Evolutionary conservation across 2,329 filamentous ascomycete species (phyloP).

Genomic region (Aspergillus ruber): DNA sequence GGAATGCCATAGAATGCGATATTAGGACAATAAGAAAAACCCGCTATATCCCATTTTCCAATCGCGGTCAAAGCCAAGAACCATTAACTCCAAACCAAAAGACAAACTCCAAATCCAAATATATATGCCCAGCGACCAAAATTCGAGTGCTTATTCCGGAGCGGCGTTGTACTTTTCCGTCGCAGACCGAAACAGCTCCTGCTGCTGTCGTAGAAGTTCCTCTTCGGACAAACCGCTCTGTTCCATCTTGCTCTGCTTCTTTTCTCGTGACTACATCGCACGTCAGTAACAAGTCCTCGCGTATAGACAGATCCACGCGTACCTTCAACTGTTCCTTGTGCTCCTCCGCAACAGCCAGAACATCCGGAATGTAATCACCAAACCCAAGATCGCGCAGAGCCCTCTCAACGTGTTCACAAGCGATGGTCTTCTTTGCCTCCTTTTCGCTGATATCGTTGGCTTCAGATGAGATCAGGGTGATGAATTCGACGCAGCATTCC

Average conservation of each 20-base stretch:
- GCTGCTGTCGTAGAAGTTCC: conserved; percentile 79
- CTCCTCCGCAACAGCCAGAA: conserved; percentile 77
- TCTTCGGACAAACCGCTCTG: conserved; percentile 88
- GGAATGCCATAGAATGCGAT: background rate
- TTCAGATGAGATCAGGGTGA: conserved; percentile 95
- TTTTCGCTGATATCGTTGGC: conserved; percentile 99
- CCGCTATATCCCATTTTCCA: background rate
- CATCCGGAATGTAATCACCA: conserved; percentile 80
- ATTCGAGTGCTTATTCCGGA: conserved; percentile 26
- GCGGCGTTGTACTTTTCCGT: conserved; percentile 62
- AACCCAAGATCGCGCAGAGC: conserved; percentile 90
- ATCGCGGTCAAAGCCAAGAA: conserved; percentile 1
- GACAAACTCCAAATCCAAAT: conserved; percentile 17
- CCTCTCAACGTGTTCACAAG: conserved; percentile 94
- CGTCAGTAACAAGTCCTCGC: conserved; percentile 6
- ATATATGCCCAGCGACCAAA: conserved; percentile 24
- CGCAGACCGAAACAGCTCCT: conserved; percentile 82
- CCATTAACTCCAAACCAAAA: conserved; percentile 5
- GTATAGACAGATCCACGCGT: conserved; percentile 3
- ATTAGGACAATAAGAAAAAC: background rate
- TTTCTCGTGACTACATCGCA: conserved; percentile 69
- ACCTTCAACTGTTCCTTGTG: conserved; percentile 94
- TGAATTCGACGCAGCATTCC: conserved; percentile 98
- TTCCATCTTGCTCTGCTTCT: conserved; percentile 95
- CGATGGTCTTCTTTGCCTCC: conserved; percentile 98